Percentiles rank a stretch among this genome's conserved stretches.
Evolutionary conservation across 202 grass and related monocot genomes (phyloP).

Genomic region (Cymbopogon flexuosus): DNA sequence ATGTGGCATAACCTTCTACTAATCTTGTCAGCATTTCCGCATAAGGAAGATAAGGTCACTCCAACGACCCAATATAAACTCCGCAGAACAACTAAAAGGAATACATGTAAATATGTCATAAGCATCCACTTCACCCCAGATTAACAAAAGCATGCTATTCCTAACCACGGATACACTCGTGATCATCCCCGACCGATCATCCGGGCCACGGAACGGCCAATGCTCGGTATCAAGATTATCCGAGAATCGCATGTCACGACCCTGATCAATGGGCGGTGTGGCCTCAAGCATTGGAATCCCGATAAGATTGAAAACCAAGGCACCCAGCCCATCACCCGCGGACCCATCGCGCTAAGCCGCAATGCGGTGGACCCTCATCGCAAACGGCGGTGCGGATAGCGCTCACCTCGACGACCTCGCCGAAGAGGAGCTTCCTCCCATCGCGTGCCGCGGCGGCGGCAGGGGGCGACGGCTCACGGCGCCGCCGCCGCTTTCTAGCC

Average conservation of each 20-base stretch:
- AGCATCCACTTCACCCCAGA: neutral
- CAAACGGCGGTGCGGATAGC: neutral
- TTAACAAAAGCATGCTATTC: constrained; percentile 4
- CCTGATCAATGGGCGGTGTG: neutral
- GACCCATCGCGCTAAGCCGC: neutral
- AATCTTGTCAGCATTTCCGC: neutral
- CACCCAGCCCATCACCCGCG: neutral
- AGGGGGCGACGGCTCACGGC: constrained; percentile 14
- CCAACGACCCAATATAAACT: neutral
- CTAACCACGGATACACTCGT: neutral
- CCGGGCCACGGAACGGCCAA: neutral
- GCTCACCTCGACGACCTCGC: constrained; percentile 51
- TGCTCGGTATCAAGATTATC: neutral
- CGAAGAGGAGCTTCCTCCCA: constrained; percentile 42
- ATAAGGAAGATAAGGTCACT: neutral
- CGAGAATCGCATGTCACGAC: neutral
- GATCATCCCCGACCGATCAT: neutral
- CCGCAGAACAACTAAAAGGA: neutral
- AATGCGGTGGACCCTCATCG: constrained; percentile 13
- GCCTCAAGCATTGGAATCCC: neutral
- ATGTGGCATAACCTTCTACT: neutral
- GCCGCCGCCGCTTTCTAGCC: constrained; percentile 20
- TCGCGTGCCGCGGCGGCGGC: neutral
- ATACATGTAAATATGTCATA: neutral
- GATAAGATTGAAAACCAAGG: neutral